Conservation (phyloP, 1,139 yeast genomes). For the Candida tetrigidarum region DNA sequence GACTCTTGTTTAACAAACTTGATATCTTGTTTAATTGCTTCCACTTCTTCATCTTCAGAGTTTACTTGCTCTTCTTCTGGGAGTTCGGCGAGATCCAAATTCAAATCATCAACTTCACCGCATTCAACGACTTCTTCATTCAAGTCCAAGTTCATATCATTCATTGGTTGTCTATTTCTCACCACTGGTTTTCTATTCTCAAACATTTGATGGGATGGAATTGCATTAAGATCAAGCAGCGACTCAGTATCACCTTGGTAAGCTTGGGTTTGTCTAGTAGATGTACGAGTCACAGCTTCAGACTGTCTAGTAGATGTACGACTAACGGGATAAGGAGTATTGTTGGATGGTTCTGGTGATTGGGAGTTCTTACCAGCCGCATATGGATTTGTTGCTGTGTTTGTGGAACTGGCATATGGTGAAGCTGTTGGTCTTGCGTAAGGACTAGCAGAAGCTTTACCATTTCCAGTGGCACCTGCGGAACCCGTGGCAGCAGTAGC, state of each 20-base stretch:
- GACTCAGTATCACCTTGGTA: slow-evolving; percentile 33
- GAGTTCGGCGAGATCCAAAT: slow-evolving; percentile 51
- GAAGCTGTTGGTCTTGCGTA: background rate
- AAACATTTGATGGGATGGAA: slow-evolving; percentile 41
- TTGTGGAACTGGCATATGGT: slow-evolving; percentile 2
- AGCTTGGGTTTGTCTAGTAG: slow-evolving; percentile 14
- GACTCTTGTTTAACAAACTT: slow-evolving; percentile 88
- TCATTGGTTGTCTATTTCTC: slow-evolving; percentile 26
- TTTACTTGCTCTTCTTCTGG: slow-evolving; percentile 50
- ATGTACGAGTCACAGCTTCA: slow-evolving; percentile 6
- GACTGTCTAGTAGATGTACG: slow-evolving; percentile 5
- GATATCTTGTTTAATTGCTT: slow-evolving; percentile 82
- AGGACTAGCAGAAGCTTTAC: too few species aligned
- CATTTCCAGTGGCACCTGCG: too few species aligned
- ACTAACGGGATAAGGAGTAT: background rate
- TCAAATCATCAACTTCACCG: slow-evolving; percentile 37
- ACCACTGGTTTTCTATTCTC: slow-evolving; percentile 29
- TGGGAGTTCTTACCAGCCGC: slow-evolving; percentile 7
- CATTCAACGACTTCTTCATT: slow-evolving; percentile 41
- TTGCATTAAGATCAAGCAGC: slow-evolving; percentile 42
- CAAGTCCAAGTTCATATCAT: slow-evolving; percentile 30
- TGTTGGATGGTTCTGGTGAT: slow-evolving; percentile 5
- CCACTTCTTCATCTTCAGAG: slow-evolving; percentile 85
- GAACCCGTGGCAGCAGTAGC: too few species aligned
- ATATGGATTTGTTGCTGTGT: slow-evolving; percentile 17